Base-by-base conservation (phyloP, 371 early-diverging fungal genomes). In the Encephalitozoon intestinalis region DNA sequence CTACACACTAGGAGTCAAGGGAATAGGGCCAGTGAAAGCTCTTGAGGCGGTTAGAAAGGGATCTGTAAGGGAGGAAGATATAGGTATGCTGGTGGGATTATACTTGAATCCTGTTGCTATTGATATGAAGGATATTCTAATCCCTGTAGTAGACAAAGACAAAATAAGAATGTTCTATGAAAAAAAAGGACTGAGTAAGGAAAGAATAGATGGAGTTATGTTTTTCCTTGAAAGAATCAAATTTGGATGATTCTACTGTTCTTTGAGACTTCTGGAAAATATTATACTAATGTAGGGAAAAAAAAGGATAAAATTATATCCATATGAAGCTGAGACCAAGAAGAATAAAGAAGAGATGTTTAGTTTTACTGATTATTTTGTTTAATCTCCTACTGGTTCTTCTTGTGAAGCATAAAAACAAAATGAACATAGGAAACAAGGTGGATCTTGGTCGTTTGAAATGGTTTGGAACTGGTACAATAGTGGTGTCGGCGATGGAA, bases 1-100 rank as follows among this genome's bases (percentile, higher is more conserved):
- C 86, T 99, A 97, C 81, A 91, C 94, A 0, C 87, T 88, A n/a
- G 99, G 99, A 0, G 86, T 96, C 37, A 86, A 88, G 37, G 93
- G 94, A 3, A 83, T 96, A 25, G 97, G 99, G n/a, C 88, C 90
- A 15, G 92, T 92, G n/a, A 88, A 89, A 11, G 95, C 94, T 0
- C 87, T 92, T 88, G 92, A 94, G 79, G 88, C 92, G 26, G 67
- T 95, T 63, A 85, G 86, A 40, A 89, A 40, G 6, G 63, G 44
- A 54, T 26, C 28, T 18, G 41, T 74, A 53, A 7, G 5, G 2
- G 41, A 66, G 41, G 25, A 66, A 12, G 66, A 74, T 11, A 63
- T 50, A 44, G n/a, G 18, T 3, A 11, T 34, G 28, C 64, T 64
- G 15, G 5, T 34, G 11, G 51, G 49, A 54, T 49, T 73, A n/a